Percentiles rank a stretch among this genome's conserved stretches.
Evolutionary conservation across 805 yeast species (phyloP).

Genomic region (Yarrowia sp.): DNA sequence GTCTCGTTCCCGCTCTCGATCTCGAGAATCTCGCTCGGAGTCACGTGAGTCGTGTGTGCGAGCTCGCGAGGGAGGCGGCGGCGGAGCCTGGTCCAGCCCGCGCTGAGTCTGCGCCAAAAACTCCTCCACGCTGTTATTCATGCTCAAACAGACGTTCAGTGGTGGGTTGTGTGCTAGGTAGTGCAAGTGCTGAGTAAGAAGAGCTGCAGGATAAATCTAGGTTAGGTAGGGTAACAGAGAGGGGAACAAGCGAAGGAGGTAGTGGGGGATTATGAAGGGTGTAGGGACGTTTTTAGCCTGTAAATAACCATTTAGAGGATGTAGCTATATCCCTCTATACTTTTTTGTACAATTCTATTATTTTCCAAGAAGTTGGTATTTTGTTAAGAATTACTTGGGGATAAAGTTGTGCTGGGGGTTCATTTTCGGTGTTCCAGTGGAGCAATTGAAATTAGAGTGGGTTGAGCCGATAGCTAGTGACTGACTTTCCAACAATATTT

Average conservation of each 20-base stretch:
- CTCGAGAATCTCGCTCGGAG: constrained; percentile 20
- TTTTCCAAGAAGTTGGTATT: too few relatives aligned
- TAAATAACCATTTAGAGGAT: too few relatives aligned
- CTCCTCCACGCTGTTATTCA: constrained; percentile 38
- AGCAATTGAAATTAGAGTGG: too few relatives aligned
- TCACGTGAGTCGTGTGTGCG: background rate
- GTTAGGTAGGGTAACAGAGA: constrained; percentile 18
- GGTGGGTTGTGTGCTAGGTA: background rate
- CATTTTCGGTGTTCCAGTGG: background rate
- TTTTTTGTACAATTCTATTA: too few relatives aligned
- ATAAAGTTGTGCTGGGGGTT: background rate
- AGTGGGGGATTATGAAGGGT: background rate
- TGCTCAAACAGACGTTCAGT: background rate
- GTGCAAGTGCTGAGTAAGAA: constrained; percentile 4
- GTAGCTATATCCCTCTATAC: too few relatives aligned
- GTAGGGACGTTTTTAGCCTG: background rate
- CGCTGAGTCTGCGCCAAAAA: constrained; percentile 33
- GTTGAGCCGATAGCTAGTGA: too few relatives aligned
- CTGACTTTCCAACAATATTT: too few relatives aligned
- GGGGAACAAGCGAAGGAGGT: background rate
- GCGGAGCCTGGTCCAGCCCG: constrained; percentile 7
- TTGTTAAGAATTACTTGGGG: background rate
- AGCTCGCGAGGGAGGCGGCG: background rate
- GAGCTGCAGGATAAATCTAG: background rate
- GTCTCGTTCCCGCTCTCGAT: constrained; percentile 33